Base-by-base conservation (phyloP, 1,284 basidiomycete species). In the Polyporus tsugae region DNA sequence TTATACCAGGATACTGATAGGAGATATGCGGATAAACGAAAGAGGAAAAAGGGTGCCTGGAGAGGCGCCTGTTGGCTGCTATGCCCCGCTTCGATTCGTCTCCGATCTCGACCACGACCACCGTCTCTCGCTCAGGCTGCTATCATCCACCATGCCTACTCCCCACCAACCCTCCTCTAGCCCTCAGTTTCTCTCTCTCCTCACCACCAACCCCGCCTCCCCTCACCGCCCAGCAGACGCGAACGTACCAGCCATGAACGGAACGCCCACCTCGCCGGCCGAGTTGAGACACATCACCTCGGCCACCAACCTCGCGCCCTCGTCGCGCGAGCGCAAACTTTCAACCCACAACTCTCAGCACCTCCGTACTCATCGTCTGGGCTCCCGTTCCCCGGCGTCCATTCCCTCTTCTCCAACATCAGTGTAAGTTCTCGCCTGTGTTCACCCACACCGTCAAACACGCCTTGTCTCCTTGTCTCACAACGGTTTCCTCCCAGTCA, bases 381-480 rank as follows among this genome's bases (percentile, higher is more conserved):
- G 89, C 58, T 89, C 88, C 7, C 83, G 84, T 39, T 91, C 90
- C 0, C 89, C 91, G 0, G 82, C 82, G 35, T 91, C 89, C 10
- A 93, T 92, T 68, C 91, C 91, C 0, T 91, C 90, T 35, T 91
- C 90, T 3, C 91, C 91, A 5, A 92, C 91, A 29, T 92, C 91
- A 44, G 87, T 92, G 87, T 91, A 84, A 74, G 87, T 84, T n/a
- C 62, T 55, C 73, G 62, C 49, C 72, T 72, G 67, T 62, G 22
- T 60, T 1, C 19, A 36, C 38, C 63, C 64, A 64, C 49, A 52
- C 13, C 39, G 41, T 25, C n/a, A 6, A 25, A 25, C 63, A 60
- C 55, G 55, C 39, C 63, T 19, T 25, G 11, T 38, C 53, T 57
- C 42, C 62, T 19, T 15, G 38, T 41, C 63, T 73, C 57, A 70